Conservation (phyloP, 768 basidiomycete species). For the Clitopilus hobsonii region DNA sequence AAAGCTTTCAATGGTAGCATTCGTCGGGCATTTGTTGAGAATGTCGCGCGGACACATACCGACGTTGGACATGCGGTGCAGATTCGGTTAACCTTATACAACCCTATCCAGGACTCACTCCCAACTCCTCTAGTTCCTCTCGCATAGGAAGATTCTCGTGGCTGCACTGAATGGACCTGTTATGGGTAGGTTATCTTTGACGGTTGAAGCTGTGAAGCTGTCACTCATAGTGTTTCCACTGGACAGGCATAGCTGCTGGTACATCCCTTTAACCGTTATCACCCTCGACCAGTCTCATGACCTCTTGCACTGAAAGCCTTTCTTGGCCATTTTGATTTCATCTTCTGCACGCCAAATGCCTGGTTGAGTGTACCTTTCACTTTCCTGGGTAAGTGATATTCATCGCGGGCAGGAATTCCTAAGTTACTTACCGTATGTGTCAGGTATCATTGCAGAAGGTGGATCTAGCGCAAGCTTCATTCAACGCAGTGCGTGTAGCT, state of each 20-base stretch:
- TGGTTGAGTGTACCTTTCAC: constrained; percentile 69
- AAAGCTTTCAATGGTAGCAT: constrained; percentile 17
- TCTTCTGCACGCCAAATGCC: constrained; percentile 55
- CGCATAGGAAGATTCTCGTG: constrained; percentile 64
- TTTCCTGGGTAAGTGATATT: constrained; percentile 42
- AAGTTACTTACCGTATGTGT: neutral
- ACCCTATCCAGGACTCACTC: neutral
- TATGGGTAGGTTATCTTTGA: constrained; percentile 45
- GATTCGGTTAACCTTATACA: neutral
- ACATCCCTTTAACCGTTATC: no score
- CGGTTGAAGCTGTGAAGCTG: neutral
- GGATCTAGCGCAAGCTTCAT: constrained; percentile 67
- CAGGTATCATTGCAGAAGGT: constrained; percentile 64
- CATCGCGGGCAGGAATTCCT: neutral
- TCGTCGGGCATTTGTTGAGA: constrained; percentile 43
- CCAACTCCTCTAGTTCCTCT: constrained; percentile 43
- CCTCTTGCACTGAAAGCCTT: constrained; percentile 35
- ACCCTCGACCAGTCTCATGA: neutral
- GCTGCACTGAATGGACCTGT: constrained; percentile 74
- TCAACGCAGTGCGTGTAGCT: constrained; percentile 47
- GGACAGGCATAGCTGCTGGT: constrained; percentile 64
- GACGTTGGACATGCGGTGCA: constrained; percentile 64
- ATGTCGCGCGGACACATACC: constrained; percentile 46
- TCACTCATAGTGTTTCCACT: no score
- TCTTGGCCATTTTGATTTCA: constrained; percentile 72